Evolutionary conservation across 306 rosid genomes (phyloP).

Genomic region (Crotalaria pallida): DNA sequence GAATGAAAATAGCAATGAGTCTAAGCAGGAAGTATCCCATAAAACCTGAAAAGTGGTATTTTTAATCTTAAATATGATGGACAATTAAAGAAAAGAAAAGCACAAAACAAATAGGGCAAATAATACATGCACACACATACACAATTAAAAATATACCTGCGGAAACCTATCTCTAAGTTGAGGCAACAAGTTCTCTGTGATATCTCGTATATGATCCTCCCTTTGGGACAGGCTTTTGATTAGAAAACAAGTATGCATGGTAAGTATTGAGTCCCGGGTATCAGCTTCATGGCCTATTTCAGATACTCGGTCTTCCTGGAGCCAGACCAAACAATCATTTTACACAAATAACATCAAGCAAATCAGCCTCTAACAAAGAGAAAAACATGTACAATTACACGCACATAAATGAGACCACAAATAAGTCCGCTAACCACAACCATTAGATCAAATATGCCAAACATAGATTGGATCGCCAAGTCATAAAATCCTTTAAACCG

Average conservation of each 20-base stretch:
- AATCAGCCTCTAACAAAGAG: neutral
- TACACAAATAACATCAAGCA: conserved; percentile 8
- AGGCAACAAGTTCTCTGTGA: conserved; percentile 73
- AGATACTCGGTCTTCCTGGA: conserved; percentile 87
- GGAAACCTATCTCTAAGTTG: conserved; percentile 92
- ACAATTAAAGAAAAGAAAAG: conserved; percentile 11
- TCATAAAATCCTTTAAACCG: neutral
- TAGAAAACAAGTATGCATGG: conserved; percentile 77
- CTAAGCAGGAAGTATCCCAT: conserved; percentile 90
- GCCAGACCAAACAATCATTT: conserved; percentile 33
- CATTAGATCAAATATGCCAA: neutral
- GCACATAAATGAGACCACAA: neutral
- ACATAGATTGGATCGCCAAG: neutral
- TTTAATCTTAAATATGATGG: conserved; percentile 24
- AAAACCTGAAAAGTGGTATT: conserved; percentile 61
- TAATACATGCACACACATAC: neutral
- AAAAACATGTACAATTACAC: neutral
- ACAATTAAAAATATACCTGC: conserved; percentile 45
- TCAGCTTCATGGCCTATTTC: conserved; percentile 87
- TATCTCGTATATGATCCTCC: conserved; percentile 88
- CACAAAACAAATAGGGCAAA: neutral
- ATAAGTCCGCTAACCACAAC: neutral
- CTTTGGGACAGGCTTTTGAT: conserved; percentile 79
- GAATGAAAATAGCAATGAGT: conserved; percentile 81
- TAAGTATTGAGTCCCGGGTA: conserved; percentile 68